Evolutionary conservation across 2,329 filamentous ascomycete species (phyloP), one percentile per base, ranked within the genome.

Genomic region (Eutypella sp.): DNA sequence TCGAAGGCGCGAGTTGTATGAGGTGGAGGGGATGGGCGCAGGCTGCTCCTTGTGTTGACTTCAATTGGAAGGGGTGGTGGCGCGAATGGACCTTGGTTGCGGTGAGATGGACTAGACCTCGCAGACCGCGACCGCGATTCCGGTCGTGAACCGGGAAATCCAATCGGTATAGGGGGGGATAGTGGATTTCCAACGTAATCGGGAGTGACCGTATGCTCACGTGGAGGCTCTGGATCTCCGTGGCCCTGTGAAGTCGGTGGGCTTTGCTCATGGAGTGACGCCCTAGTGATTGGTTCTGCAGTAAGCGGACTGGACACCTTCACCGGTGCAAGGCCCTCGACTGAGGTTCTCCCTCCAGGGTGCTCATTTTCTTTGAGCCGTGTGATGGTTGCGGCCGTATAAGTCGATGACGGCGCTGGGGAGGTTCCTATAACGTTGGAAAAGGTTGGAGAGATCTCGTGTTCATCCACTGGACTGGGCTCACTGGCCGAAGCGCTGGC

Each of bases 371-470:
- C 62, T 37, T 58, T 64, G 2, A 61, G 52, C 20, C 53, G 59
- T 42, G 63, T 60, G 10, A 71, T 56, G 2, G 59, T 61, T 1
- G 61, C 59, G 1, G 61, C 58, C 2, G 62, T 62, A 49, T 62
- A 66, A 18, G 55, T 64, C 6, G 61, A 62, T 2, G 65, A 60
- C 2, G 65, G 56, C 0, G 58, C 51, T 5, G 63, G 54, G 20
- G 61, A 61, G 7, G 54, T 52, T 2, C 46, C 48, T 1, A 57
- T 40, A 1, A 54, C 49, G 15, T 50, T 58, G 2, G 65, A 64
- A 42, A 67, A 67, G 5, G 56, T 63, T 15, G 53, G 53, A 3
- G 58, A 56, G 11, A 59, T 42, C 2, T 54, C 49, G 20, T 62
- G 49, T n/a, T 62, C 53, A 4, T 60, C 57, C 16, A 54, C 52